Base-by-base conservation (phyloP, 2,329 filamentous ascomycete genomes). In the Pseudocercospora vitis region DNA sequence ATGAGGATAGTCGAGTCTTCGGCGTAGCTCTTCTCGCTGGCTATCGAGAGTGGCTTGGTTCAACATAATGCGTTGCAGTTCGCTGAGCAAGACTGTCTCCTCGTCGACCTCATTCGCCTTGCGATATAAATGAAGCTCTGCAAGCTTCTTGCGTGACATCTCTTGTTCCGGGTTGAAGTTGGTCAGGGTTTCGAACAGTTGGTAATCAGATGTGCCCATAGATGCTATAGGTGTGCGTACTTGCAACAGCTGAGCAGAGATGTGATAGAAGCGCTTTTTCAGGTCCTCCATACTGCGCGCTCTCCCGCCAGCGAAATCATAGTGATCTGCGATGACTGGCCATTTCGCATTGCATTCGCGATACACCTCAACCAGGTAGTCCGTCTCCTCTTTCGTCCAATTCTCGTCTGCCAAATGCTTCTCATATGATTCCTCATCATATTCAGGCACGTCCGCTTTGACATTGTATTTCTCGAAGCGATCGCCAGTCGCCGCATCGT, bases 361-460 rank as follows among this genome's bases (percentile, higher is more conserved):
- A 11, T 84, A 88, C 29, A 92, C 70, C 2, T 82, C 76, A 68
- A 97, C 81, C 58, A 99, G 74, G 68, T 96, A 96, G 68, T 96
- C 91, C 7, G 94, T 99, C 73, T 99, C 94, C 64, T 94, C 87
- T 66, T 87, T 89, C 11, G 88, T 86, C 94, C 94, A 99, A 63
- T 92, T 85, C 11, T 83, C 77, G 66, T 79, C 87, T 12, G 84
- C 81, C 47, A 99, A 73, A 57, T 87, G 83, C 53, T 83, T 79
- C 56, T 86, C 81, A 73, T 99, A 99, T 69, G 95, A 87, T 58
- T 91, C 89, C 59, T 95, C 87, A 57, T 83, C 90, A 72, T 97
- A 97, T 56, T 85, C 80, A 0, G 91, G 89, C 29, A 91, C 79
- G 3, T 87, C 81, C 11, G 92, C 82, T 60, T 86, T 81, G 50